Evolutionary conservation across 192 early-diverging fungal genomes (phyloP), one percentile per base, ranked within the genome.

Genomic region (Backusella circina): DNA sequence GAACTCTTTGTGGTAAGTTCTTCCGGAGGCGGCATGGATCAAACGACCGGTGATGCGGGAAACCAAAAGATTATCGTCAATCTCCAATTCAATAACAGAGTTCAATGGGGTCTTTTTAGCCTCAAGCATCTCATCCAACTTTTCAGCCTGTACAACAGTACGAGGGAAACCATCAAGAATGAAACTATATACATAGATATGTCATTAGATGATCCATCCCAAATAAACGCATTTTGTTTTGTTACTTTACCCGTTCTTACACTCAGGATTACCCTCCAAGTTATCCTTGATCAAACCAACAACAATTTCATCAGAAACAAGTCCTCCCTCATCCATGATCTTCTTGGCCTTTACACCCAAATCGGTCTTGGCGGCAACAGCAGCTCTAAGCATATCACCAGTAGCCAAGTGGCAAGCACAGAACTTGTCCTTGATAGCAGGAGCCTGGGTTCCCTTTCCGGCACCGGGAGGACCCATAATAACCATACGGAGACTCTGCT

Each of bases 161-260:
- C 98, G 93, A 73, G 98, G 98, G 91, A 99, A 99, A 18, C 98
- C 98, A 84, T 99, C 98, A 35, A 99, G 88, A 77, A 99, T 99
- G 86, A 99, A 99, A 26, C 88, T 89, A 67, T 66, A 67, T 5
- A 12, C 15, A 44, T 44, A 8, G 3, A 12, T 0, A 28, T 4
- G 1, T 28, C 13, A 28, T 41, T 41, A 41, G 39, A 41, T 47
- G 6, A 35, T 35, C 33, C 5, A 35, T 35, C 33, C 33, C 33
- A 35, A 35, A n/a, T n/a, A 35, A 5, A 35, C 33, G 41, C 41
- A 7, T 16, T 33, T 50, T 57, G 5, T 1, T 26, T 15, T 51
- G 5, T 4, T 64, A 41, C 32, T 13, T 57, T 79, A 89, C 88
- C 98, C 98, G 75, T 95, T 94, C 86, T 91, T 92, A 92, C 98